phyloP scores from a whole-genome alignment of 768 basidiomycete species.

The Filobasidium wieringae region DNA sequence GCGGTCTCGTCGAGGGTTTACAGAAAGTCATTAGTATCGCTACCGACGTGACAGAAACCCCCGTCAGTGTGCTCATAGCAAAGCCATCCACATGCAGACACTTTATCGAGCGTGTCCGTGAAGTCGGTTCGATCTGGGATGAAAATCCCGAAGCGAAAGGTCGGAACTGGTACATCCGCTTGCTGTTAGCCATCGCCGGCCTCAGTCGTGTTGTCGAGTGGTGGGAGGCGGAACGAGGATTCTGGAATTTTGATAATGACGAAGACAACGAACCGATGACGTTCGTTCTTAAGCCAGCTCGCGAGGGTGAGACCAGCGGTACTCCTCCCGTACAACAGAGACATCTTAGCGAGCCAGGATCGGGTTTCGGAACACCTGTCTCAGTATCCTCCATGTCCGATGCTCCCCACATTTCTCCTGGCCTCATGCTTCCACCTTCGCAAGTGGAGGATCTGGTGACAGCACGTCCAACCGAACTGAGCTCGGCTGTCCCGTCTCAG shows the following conservation, averaged over 20 bases:
- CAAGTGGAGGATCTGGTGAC: neutral
- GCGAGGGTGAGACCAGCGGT: conserved; percentile 43
- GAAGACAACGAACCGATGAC: conserved; percentile 75
- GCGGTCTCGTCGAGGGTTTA: conserved; percentile 40
- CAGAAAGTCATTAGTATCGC: conserved; percentile 88
- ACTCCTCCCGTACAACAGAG: neutral
- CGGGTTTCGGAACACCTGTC: neutral
- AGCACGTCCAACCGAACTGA: neutral
- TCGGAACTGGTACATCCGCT: conserved; percentile 94
- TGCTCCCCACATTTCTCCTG: neutral
- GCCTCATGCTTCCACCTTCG: neutral
- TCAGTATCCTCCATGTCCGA: neutral
- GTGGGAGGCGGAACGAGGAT: conserved; percentile 99
- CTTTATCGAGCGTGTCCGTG: conserved; percentile 79
- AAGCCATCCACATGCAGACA: conserved; percentile 73
- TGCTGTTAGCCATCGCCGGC: conserved; percentile 86
- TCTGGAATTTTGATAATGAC: conserved; percentile 92
- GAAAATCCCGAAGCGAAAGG: conserved; percentile 98
- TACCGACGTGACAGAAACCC: conserved; percentile 85
- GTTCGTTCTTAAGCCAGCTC: conserved; percentile 79
- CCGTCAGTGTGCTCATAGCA: conserved; percentile 69
- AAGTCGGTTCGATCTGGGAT: conserved; percentile 89
- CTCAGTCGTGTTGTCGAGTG: conserved; percentile 94
- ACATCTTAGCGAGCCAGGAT: neutral
- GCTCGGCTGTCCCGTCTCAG: conserved; percentile 38